Percentiles rank a stretch among this genome's conserved stretches.
These are phyloP conservation scores for Neofusicoccum parvum DNA, from an alignment of 2,329 filamentous ascomycete genomes.

Conservation along the genomic window DNA sequence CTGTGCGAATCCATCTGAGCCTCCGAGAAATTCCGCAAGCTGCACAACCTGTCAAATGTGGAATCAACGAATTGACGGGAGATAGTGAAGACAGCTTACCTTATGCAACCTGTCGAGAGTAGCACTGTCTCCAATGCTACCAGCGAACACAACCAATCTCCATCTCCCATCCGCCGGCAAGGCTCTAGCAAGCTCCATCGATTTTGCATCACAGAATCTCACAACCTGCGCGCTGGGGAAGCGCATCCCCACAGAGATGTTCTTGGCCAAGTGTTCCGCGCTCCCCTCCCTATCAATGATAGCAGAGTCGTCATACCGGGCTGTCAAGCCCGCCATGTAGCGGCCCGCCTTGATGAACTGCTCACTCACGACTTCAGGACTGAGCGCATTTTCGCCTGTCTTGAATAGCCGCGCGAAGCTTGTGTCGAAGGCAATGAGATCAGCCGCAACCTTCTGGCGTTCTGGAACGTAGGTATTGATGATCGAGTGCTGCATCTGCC, in stretches of 20 bases:
- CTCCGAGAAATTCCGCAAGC: slow-evolving; percentile 24
- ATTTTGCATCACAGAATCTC: slow-evolving; percentile 61
- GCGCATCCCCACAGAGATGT: slow-evolving; percentile 50
- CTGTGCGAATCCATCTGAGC: slow-evolving; percentile 37
- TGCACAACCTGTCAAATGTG: neutral
- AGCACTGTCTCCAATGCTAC: slow-evolving; percentile 41
- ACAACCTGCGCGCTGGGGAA: slow-evolving; percentile 61
- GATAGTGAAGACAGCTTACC: neutral
- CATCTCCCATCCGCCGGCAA: slow-evolving; percentile 57
- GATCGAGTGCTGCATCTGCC: slow-evolving; percentile 40
- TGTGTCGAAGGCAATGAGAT: slow-evolving; percentile 64
- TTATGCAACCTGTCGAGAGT: slow-evolving; percentile 17
- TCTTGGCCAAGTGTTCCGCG: slow-evolving; percentile 39
- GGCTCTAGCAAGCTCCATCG: slow-evolving; percentile 54
- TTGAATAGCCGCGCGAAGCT: slow-evolving; percentile 56
- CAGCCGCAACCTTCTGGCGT: slow-evolving; percentile 47
- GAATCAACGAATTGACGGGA: too few relatives aligned
- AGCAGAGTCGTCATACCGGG: slow-evolving; percentile 55
- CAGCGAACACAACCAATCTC: slow-evolving; percentile 54
- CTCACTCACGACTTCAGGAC: slow-evolving; percentile 54
- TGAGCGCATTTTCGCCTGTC: slow-evolving; percentile 37
- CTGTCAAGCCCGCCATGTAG: slow-evolving; percentile 63
- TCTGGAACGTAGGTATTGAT: slow-evolving; percentile 66
- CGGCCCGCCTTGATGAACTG: slow-evolving; percentile 60
- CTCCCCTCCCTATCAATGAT: slow-evolving; percentile 46